phyloP scores from a whole-genome alignment of 768 basidiomycete genomes.

The Gelatoporia subvermispora region DNA sequence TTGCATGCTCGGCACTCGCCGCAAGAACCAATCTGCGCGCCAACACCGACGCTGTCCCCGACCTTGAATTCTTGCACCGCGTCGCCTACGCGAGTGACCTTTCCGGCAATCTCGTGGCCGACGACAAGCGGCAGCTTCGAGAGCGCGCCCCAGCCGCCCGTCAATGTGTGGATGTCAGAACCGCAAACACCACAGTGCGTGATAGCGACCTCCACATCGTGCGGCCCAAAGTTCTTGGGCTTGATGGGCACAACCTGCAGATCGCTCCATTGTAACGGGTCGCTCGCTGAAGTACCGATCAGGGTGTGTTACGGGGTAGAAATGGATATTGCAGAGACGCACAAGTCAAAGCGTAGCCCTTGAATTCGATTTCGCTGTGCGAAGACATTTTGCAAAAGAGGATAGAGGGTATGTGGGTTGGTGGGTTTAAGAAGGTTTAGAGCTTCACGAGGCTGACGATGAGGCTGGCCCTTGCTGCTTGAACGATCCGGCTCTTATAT shows the following conservation, averaged over 20 bases:
- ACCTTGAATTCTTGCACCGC: slow-evolving; percentile 50
- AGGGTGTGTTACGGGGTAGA: too few relatives aligned
- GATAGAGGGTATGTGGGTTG: too few relatives aligned
- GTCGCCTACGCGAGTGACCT: slow-evolving; percentile 45
- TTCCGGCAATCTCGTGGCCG: slow-evolving; percentile 50
- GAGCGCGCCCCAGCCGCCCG: slow-evolving; percentile 29
- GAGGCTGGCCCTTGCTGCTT: too few relatives aligned
- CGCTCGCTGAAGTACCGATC: neutral
- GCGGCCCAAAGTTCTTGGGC: slow-evolving; percentile 45
- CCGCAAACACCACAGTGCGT: slow-evolving; percentile 45
- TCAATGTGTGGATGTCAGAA: slow-evolving; percentile 43
- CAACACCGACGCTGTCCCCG: slow-evolving; percentile 52
- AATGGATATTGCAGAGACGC: neutral
- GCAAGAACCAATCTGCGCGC: slow-evolving; percentile 47
- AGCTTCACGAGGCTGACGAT: too few relatives aligned
- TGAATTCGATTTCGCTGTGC: slow-evolving; percentile 11
- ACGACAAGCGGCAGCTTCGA: slow-evolving; percentile 15
- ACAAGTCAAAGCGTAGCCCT: slow-evolving; percentile 13
- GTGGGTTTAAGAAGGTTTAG: too few relatives aligned
- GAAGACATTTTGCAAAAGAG: neutral
- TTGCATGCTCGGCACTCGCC: slow-evolving; percentile 43
- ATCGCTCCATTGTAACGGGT: slow-evolving; percentile 27
- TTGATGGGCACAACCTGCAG: slow-evolving; percentile 40
- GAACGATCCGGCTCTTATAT: too few relatives aligned
- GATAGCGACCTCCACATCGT: slow-evolving; percentile 51